Evolutionary conservation across 768 basidiomycete species (phyloP), one percentile per base, ranked within the genome.

Genomic region (Lentinus tigrinus): DNA sequence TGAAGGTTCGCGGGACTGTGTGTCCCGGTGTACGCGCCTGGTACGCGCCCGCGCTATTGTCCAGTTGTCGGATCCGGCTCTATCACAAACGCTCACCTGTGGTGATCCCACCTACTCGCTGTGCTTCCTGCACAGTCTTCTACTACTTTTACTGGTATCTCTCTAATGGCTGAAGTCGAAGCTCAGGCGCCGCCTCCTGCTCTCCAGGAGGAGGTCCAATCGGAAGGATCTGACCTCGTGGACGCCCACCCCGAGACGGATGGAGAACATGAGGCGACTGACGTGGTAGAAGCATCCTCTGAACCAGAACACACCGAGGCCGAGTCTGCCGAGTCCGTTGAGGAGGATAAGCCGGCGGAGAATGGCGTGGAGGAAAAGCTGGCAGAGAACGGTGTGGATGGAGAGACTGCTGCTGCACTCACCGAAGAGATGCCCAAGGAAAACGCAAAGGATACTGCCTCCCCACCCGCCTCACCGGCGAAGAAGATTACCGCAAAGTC

Each of bases 251-350:
- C 67, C 51, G 65, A 67, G 40, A 56, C 54, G 52, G 51, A 69
- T 62, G 71, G 60, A 49, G 72, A 75, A 69, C 76, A 78, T 66
- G 78, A 74, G 73, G 76, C 55, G 31, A 44, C 63, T 54, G 67
- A 66, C 66, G 70, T 69, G 63, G 70, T 68, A 56, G 72, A 70
- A 63, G 67, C 66, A 26, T 39, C 57, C 23, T 65, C 63, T 44
- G 64, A 61, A 47, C 60, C 55, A 36, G 56, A 59, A 11, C 31
- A 31, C 31, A 31, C 31, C 31, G 31, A 31, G 31, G 31, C 31
- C 31, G 31, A 31, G 26, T 34, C 62, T 56, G 58, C 57, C 40
- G 57, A 63, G 44, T 61, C 51, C 60, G 55, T 58, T 54, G 57
- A 43, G 17, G 58, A 60, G 17, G 61, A 57, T 26, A 48, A 48